Percentiles rank a stretch among this genome's conserved stretches.
Evolutionary conservation across 208 protist species (phyloP).

Genomic region (Crithidia acanthocephali): DNA sequence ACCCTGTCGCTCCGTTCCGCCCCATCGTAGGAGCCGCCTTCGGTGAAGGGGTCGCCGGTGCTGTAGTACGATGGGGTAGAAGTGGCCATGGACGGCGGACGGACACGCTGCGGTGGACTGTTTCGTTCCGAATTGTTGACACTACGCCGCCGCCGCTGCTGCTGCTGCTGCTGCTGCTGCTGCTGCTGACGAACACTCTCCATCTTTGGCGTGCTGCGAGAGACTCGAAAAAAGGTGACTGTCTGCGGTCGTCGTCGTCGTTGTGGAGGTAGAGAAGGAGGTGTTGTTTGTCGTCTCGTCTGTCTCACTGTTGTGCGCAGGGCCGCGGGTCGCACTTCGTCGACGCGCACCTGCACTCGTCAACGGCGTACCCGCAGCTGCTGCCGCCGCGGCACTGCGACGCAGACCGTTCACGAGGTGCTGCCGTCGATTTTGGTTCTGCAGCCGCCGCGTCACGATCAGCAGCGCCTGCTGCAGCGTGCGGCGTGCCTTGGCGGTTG

Average conservation of each 20-base stretch:
- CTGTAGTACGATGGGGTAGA: constrained; percentile 23
- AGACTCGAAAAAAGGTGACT: neutral
- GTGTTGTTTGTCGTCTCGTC: neutral
- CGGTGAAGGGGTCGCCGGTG: neutral
- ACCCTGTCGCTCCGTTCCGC: neutral
- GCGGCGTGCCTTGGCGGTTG: constrained; percentile 13
- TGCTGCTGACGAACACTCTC: neutral
- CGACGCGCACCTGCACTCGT: neutral
- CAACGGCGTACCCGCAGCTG: neutral
- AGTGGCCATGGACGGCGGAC: constrained; percentile 8
- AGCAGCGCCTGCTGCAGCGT: constrained; percentile 42
- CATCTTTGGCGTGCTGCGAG: neutral
- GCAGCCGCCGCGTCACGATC: constrained; percentile 41
- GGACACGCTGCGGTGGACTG: neutral
- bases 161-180: neutral
- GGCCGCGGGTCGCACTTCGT: neutral
- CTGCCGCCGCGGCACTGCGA: neutral
- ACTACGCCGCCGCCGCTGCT: neutral
- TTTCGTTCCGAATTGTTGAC: neutral
- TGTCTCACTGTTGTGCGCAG: neutral
- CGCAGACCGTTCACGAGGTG: neutral
- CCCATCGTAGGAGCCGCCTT: neutral
- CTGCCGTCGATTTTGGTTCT: constrained; percentile 27
- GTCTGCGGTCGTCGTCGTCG: constrained; percentile 1
- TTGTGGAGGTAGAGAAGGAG: neutral